phyloP scores from a whole-genome alignment of 495 filamentous ascomycete genomes.

The Neurospora hispaniola region DNA sequence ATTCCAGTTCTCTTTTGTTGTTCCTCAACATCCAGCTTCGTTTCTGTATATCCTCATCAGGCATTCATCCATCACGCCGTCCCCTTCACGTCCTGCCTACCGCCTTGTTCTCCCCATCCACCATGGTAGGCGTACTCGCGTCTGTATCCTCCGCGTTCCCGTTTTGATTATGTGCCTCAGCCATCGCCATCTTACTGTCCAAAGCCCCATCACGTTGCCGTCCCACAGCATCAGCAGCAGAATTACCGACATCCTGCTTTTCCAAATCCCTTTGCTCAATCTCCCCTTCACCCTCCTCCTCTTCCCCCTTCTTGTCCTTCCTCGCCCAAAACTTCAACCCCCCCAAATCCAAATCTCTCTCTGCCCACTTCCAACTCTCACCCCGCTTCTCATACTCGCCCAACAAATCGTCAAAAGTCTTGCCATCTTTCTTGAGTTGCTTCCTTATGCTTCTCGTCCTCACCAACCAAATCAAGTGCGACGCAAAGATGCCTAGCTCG shows the following conservation, averaged over 20 bases:
- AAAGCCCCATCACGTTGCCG: not conserved
- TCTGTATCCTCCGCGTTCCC: not conserved
- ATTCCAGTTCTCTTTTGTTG: not conserved
- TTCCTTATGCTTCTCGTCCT: slow-evolving; percentile 50
- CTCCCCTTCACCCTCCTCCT: not conserved
- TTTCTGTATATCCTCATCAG: not conserved
- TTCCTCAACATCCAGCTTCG: not conserved
- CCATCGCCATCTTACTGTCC: not conserved
- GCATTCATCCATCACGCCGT: not conserved
- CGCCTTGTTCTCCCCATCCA: not conserved
- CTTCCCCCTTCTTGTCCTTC: not conserved
- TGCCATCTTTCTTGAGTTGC: slow-evolving; percentile 44
- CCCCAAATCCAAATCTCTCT: slow-evolving; percentile 10
- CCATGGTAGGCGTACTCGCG: not conserved
- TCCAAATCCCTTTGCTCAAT: not conserved
- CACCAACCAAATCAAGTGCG: slow-evolving; percentile 57
- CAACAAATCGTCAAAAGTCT: slow-evolving; percentile 55
- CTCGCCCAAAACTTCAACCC: not conserved
- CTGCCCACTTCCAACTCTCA: slow-evolving; percentile 31
- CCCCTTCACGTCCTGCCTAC: not conserved
- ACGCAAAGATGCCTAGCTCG: slow-evolving; percentile 58
- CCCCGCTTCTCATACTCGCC: slow-evolving; percentile 26
- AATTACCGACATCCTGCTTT: not conserved
- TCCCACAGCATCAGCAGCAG: not conserved
- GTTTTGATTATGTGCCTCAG: not conserved